phyloP scores from a whole-genome alignment of 148 eudicot genomes.

The Arctostaphylos glauca region DNA sequence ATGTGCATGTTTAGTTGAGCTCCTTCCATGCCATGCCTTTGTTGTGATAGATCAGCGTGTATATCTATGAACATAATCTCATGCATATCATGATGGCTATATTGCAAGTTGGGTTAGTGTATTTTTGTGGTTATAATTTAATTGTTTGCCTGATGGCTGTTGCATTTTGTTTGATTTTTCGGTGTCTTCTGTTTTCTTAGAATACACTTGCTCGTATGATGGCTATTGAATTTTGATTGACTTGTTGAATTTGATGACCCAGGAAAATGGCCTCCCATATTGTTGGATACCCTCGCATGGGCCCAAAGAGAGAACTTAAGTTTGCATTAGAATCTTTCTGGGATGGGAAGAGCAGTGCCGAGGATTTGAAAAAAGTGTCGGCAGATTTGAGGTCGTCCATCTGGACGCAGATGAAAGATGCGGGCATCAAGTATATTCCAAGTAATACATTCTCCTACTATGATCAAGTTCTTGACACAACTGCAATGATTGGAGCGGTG shows the following conservation, averaged over 20 bases:
- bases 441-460: conserved; percentile 87
- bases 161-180: neutral
- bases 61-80: neutral
- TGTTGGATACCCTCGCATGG: conserved; percentile 94
- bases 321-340: conserved; percentile 87
- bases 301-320: conserved; percentile 93
- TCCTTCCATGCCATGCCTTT: neutral
- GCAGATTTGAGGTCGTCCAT: conserved; percentile 72
- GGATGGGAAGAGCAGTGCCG: conserved; percentile 81
- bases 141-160: neutral
- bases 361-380: conserved; percentile 72
- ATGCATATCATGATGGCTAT: neutral
- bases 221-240: neutral
- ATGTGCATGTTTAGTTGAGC: neutral
- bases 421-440: conserved; percentile 78
- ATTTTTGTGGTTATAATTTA: neutral
- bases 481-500: conserved; percentile 87
- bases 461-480: conserved; percentile 79
- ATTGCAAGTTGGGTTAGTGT: neutral
- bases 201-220: neutral
- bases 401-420: conserved; percentile 85
- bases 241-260: conserved; percentile 13
- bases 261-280: conserved; percentile 90
- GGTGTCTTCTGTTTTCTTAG: neutral
- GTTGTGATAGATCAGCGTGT: neutral